Evolutionary conservation across 352 stramenopile genomes (phyloP).

Genomic region (Pseudoperonospora humuli): DNA sequence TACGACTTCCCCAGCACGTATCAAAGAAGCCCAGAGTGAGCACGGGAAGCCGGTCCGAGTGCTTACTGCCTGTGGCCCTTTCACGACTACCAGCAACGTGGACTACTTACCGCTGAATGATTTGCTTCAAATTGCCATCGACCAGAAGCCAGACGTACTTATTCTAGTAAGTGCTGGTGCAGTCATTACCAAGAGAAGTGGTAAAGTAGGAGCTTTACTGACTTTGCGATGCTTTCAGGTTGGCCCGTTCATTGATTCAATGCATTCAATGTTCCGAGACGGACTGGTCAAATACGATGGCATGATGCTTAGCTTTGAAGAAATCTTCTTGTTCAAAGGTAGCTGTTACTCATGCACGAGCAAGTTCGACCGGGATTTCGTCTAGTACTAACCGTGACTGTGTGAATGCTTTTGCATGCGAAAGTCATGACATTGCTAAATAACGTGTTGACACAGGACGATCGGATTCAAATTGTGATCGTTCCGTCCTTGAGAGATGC

Average conservation of each 20-base stretch:
- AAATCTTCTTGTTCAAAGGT: constrained; percentile 85
- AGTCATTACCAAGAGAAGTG: neutral
- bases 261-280: constrained; percentile 84
- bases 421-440: constrained; percentile 73
- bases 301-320: constrained; percentile 79
- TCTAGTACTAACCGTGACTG: neutral
- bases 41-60: constrained; percentile 55
- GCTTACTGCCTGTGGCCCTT: constrained; percentile 90
- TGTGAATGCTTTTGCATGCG: neutral
- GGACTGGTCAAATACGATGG: constrained; percentile 72
- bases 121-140: constrained; percentile 73
- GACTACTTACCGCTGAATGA: constrained; percentile 93
- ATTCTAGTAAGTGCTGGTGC: constrained; percentile 62
- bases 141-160: constrained; percentile 90
- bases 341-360: neutral
- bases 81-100: constrained; percentile 92
- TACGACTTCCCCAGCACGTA: constrained; percentile 31
- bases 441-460: constrained; percentile 45
- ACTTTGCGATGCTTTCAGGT: constrained; percentile 33
- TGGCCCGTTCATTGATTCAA: constrained; percentile 94
- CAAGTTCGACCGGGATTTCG: neutral
- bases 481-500: constrained; percentile 94
- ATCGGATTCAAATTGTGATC: constrained; percentile 84
- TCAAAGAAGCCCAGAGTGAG: constrained; percentile 44
- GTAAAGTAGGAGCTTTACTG: neutral